A percentile compares a stretch with the other conserved stretches of the same genome.
Conservation (phyloP, 1,139 yeast species). For the Taphrina communis region DNA sequence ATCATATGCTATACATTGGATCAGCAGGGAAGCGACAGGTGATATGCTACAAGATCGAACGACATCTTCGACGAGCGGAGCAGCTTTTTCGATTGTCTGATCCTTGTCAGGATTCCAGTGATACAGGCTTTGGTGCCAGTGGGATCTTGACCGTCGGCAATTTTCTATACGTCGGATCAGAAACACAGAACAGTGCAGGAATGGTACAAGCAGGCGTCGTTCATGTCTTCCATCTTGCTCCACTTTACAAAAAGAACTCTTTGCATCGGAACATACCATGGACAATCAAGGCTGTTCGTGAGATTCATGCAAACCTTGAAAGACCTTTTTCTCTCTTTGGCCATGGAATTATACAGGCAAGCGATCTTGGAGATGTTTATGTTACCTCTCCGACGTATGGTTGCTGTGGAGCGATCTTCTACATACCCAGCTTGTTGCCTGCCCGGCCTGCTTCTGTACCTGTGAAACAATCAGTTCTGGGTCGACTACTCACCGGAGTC, state of each 20-base stretch:
- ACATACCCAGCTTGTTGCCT: slow-evolving; percentile 1
- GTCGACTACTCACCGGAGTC: background rate
- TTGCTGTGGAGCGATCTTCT: slow-evolving; percentile 27
- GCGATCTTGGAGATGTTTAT: slow-evolving; percentile 6
- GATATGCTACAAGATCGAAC: slow-evolving; percentile 5
- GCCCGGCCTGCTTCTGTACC: background rate
- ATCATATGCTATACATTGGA: slow-evolving; percentile 14
- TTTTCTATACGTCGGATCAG: slow-evolving; percentile 24
- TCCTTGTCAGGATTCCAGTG: slow-evolving; percentile 15
- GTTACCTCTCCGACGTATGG: slow-evolving; percentile 22
- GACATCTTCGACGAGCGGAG: background rate
- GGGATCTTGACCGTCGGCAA: slow-evolving; percentile 15
- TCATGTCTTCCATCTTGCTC: slow-evolving; percentile 21
- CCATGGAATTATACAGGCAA: slow-evolving; percentile 1
- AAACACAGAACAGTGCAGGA: background rate
- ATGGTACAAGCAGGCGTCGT: slow-evolving; percentile 25
- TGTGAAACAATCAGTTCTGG: background rate
- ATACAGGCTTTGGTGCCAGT: slow-evolving; percentile 31
- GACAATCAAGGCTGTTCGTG: slow-evolving; percentile 20
- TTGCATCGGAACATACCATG: slow-evolving; percentile 15
- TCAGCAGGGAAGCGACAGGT: slow-evolving; percentile 16
- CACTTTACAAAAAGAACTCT: slow-evolving; percentile 19
- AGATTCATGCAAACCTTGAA: slow-evolving; percentile 3
- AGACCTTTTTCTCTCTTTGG: slow-evolving; percentile 26
- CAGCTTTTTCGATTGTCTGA: slow-evolving; percentile 18